Base-by-base conservation (phyloP, 495 filamentous ascomycete genomes). In the Aspergillus biplanus region DNA sequence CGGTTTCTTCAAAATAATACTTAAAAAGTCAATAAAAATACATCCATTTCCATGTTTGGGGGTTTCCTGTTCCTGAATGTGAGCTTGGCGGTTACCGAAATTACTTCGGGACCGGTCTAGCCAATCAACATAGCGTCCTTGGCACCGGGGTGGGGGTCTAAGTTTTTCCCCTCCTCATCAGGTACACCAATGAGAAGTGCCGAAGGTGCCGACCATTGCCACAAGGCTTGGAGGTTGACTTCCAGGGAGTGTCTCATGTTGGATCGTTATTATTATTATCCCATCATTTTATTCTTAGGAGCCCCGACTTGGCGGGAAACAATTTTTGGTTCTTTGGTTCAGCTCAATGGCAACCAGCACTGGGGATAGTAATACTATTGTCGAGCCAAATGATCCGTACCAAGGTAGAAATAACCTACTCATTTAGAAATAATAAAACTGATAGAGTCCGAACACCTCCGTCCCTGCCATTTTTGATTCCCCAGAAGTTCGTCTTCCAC, bases 21-120 rank as follows among this genome's bases (percentile, higher is more conserved):
- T 27, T 2, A 1, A 27, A 27, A 27, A 27, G 3, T 44, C 39
- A 44, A 11, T 50, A 7, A 49, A 21, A 53, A 31, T 13, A 33
- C 50, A 31, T 13, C 32, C 31, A 11, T 33, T 62, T 39, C 57
- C 58, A 56, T 71, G 66, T 71, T 71, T 68, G 53, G 57, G 18
- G 53, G 15, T 66, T 70, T 73, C 66, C 70, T 73, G 70, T 73
- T 73, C 70, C 70, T 73, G 70, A 67, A 62, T 31, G 54, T 61
- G 35, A 55, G 60, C 64, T 65, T 65, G 65, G 60, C 65, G 59
- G 31, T 65, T 61, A 39, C 68, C 68, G 62, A 71, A 67, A 67
- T 65, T 70, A 59, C 60, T 35, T 48, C 39, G 33, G 53, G 50
- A 18, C 53, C 9, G 47, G 64, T 15, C 65, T 59, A n/a, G 50